Percentiles rank a stretch among this genome's conserved stretches.
Conservation (phyloP, 179 eudicot species). For the Vitellaria paradoxa region DNA sequence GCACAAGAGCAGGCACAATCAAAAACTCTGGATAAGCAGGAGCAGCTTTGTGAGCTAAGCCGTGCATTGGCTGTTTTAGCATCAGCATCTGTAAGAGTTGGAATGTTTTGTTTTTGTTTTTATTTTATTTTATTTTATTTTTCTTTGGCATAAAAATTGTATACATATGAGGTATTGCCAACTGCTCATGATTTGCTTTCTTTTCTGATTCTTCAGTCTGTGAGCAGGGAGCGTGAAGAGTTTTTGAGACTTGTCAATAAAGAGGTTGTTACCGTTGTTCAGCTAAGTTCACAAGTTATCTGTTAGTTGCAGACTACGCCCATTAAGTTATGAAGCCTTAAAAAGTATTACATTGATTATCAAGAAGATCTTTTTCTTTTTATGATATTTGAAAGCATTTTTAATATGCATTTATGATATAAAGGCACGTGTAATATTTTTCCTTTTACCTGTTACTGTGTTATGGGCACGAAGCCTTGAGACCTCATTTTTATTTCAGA, state of each 20-base stretch:
- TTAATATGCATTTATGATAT: too few species aligned
- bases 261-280: constrained; percentile 37
- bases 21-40: constrained; percentile 45
- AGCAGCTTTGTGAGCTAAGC: constrained; percentile 76
- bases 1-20: constrained; percentile 14
- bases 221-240: constrained; percentile 87
- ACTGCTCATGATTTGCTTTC: constrained; percentile 12
- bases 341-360: too few species aligned
- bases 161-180: background rate
- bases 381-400: too few species aligned
- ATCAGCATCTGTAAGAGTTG: constrained; percentile 68
- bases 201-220: constrained; percentile 46
- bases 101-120: background rate
- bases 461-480: too few species aligned
- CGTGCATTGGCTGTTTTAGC: constrained; percentile 84
- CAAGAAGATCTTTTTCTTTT: too few species aligned
- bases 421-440: too few species aligned
- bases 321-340: too few species aligned
- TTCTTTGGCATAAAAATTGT: background rate
- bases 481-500: too few species aligned
- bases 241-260: constrained; percentile 79
- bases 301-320: too few species aligned
- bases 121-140: background rate
- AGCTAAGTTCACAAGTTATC: too few species aligned
- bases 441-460: too few species aligned